phyloP scores from a whole-genome alignment of 1,284 basidiomycete genomes.

The Amylostereum chailletii region DNA sequence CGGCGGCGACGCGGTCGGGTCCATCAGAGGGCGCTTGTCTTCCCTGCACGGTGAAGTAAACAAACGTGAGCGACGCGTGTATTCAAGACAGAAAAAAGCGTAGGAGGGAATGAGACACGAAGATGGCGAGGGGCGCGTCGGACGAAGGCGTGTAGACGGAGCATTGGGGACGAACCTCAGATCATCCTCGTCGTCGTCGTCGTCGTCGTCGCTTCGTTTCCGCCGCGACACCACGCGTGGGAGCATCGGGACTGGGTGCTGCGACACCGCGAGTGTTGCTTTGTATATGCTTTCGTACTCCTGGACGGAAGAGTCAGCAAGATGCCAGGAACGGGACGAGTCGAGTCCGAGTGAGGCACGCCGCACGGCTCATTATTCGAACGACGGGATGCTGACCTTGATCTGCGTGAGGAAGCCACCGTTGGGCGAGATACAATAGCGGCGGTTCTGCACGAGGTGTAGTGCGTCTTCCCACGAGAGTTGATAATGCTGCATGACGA shows the following conservation, averaged over 20 bases:
- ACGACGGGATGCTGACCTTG: conserved; percentile 42
- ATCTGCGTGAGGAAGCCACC: conserved; percentile 83
- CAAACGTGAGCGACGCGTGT: too few relatives aligned
- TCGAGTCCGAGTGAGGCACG: neutral
- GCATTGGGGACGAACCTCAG: too few relatives aligned
- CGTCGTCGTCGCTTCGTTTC: conserved; percentile 57
- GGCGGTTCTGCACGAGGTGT: conserved; percentile 78
- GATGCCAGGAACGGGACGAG: neutral
- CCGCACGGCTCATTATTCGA: neutral
- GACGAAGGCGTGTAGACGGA: too few relatives aligned
- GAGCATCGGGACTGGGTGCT: conserved; percentile 32
- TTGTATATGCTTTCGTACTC: conserved; percentile 88
- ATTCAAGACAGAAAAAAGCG: too few relatives aligned
- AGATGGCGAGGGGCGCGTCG: too few relatives aligned
- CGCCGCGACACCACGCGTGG: conserved; percentile 41
- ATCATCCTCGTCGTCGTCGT: conserved; percentile 46
- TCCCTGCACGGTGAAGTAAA: too few relatives aligned
- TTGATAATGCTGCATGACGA: conserved; percentile 78
- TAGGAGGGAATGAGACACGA: too few relatives aligned
- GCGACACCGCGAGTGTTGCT: conserved; percentile 56
- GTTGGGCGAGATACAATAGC: conserved; percentile 87
- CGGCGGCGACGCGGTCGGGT: conserved; percentile 6
- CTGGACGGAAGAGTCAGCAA: conserved; percentile 26
- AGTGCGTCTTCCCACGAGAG: conserved; percentile 81
- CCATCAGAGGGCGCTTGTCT: conserved; percentile 24